phyloP scores from a whole-genome alignment of 164 flowering plant species.

The Cinnamomum chago region DNA sequence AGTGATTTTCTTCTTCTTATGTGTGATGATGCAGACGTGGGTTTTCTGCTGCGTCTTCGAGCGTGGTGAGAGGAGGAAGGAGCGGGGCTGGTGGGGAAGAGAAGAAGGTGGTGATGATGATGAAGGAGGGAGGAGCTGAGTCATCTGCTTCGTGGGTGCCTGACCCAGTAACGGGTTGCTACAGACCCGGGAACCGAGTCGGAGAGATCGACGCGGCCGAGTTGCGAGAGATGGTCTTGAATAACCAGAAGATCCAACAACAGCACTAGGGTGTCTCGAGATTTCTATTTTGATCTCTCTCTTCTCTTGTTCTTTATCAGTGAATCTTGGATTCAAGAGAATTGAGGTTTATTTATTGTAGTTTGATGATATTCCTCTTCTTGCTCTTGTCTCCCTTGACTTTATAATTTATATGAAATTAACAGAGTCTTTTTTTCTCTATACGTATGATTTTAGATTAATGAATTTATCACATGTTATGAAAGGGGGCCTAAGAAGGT shows the following conservation, averaged over 20 bases:
- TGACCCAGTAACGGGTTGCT: conserved; percentile 14
- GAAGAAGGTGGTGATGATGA: conserved; percentile 3
- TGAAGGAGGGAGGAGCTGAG: background rate
- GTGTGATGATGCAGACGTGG: background rate
- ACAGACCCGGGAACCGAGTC: conserved; percentile 2
- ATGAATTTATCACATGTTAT: too few species aligned
- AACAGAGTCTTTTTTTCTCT: too few species aligned
- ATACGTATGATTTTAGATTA: too few species aligned
- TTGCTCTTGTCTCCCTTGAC: too few species aligned
- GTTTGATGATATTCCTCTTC: too few species aligned
- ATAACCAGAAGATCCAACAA: background rate
- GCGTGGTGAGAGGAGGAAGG: background rate
- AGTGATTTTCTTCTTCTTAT: background rate
- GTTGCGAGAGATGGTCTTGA: conserved; percentile 5
- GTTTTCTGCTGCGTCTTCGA: background rate
- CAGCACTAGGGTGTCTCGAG: background rate
- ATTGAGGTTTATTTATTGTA: background rate
- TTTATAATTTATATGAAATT: too few species aligned
- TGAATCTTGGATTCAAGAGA: background rate
- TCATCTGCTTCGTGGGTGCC: conserved; percentile 10
- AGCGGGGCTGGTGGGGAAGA: background rate
- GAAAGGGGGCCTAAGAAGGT: too few species aligned
- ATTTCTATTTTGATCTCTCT: background rate
- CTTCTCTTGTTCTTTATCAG: background rate
- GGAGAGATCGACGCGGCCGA: conserved; percentile 6